phyloP scores from a whole-genome alignment of 495 filamentous ascomycete species.

The Hypoxylon lenormandii region DNA sequence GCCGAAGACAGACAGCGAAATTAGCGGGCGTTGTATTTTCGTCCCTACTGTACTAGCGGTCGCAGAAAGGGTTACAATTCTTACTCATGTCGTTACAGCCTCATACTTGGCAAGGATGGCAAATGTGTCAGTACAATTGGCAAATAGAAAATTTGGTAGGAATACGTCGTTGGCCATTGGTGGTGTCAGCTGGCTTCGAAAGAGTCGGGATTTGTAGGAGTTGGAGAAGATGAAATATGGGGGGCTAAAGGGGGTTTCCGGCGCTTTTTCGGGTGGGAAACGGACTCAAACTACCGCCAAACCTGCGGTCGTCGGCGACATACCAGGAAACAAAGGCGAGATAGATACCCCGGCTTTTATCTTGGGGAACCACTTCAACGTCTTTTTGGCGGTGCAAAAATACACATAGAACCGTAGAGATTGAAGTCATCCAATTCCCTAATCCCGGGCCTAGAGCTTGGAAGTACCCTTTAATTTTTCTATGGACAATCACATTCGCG shows the following conservation, averaged over 20 bases:
- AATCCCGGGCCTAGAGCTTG: constrained; percentile 19
- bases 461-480: constrained; percentile 14
- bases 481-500: constrained; percentile 14
- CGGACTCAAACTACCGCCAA: constrained; percentile 11
- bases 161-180: constrained; percentile 14
- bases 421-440: constrained; percentile 31
- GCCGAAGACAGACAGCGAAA: constrained; percentile 31
- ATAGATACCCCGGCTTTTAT: constrained; percentile 27
- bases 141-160: neutral
- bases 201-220: constrained; percentile 49
- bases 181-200: constrained; percentile 41
- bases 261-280: constrained; percentile 43
- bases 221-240: constrained; percentile 29
- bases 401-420: constrained; percentile 14
- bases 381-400: constrained; percentile 16
- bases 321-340: constrained; percentile 12
- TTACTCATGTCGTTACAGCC: constrained; percentile 45
- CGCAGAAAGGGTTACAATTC: constrained; percentile 23
- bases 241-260: constrained; percentile 25
- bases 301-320: constrained; percentile 24
- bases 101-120: constrained; percentile 36
- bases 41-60: constrained; percentile 21
- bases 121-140: neutral
- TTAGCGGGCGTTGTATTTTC: constrained; percentile 16
- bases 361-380: constrained; percentile 17